Conservation (phyloP, 2,329 filamentous ascomycete species). For the Pyrenophora graminea region DNA sequence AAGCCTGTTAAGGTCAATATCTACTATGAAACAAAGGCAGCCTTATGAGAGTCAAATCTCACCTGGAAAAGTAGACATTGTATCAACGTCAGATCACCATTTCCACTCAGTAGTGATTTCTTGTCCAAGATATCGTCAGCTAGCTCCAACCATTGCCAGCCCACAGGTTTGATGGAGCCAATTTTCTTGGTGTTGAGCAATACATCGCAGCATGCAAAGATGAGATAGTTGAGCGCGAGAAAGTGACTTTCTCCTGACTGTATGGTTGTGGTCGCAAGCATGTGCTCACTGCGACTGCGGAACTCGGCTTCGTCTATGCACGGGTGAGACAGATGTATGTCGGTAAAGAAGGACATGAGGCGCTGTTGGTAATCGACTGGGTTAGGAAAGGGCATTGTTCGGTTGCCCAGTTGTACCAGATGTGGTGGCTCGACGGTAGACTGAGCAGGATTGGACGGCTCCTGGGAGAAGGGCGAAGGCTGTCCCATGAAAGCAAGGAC, state of each 20-base stretch:
- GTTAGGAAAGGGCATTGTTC: constrained; percentile 27
- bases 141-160: constrained; percentile 38
- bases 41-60: not conserved
- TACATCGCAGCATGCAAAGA: constrained; percentile 34
- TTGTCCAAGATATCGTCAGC: constrained; percentile 37
- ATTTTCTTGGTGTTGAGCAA: constrained; percentile 9
- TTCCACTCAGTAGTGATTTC: constrained; percentile 23
- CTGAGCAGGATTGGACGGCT: constrained; percentile 13
- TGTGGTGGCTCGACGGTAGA: constrained; percentile 8
- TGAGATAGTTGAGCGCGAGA: constrained; percentile 36
- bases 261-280: constrained; percentile 27
- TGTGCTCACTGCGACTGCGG: constrained; percentile 24
- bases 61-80: constrained; percentile 38
- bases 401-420: constrained; percentile 25
- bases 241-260: constrained; percentile 27
- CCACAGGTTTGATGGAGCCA: constrained; percentile 18
- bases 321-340: constrained; percentile 32
- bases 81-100: constrained; percentile 30
- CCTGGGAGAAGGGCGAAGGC: constrained; percentile 14
- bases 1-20: constrained; percentile 25
- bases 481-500: constrained; percentile 24
- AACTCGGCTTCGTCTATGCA: constrained; percentile 39
- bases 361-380: constrained; percentile 30
- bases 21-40: not conserved
- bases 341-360: constrained; percentile 33